Conservation (phyloP, 2,329 filamentous ascomycete species). For the Myrmaecium sp. region DNA sequence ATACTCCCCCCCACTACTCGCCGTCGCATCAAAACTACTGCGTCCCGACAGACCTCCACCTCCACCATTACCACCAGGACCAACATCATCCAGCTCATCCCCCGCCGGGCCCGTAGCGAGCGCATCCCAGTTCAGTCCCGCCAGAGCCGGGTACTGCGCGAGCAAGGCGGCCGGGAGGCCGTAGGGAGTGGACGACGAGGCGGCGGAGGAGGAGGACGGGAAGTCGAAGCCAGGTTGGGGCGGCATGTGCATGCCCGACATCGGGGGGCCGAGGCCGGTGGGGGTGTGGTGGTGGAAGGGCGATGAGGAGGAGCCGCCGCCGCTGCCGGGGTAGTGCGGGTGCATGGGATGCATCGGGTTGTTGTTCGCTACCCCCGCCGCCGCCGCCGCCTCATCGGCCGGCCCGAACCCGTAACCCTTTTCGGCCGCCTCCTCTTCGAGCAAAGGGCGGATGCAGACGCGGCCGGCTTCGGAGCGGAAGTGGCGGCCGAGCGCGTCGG, state of each 20-base stretch:
- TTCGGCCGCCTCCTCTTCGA: slow-evolving; percentile 86
- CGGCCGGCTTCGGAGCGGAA: slow-evolving; percentile 91
- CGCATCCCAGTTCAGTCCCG: slow-evolving; percentile 70
- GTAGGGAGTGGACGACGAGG: no score
- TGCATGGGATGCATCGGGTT: slow-evolving; percentile 39
- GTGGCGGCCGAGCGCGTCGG: slow-evolving; percentile 83
- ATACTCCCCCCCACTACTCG: slow-evolving; percentile 49
- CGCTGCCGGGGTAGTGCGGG: slow-evolving; percentile 36
- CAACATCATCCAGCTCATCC: slow-evolving; percentile 33
- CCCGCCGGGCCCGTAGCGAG: slow-evolving; percentile 46
- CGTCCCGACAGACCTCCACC: slow-evolving; percentile 49
- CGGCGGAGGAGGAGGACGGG: not conserved
- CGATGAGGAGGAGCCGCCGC: slow-evolving; percentile 6
- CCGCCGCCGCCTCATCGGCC: no score
- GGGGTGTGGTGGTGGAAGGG: slow-evolving; percentile 5
- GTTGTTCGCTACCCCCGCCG: slow-evolving; percentile 8
- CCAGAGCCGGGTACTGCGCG: slow-evolving; percentile 85
- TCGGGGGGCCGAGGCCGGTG: slow-evolving; percentile 15
- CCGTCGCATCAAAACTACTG: slow-evolving; percentile 65
- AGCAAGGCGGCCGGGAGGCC: slow-evolving; percentile 73
- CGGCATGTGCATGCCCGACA: slow-evolving; percentile 14
- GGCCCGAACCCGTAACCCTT: no score
- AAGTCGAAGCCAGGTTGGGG: slow-evolving; percentile 17
- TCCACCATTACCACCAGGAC: slow-evolving; percentile 4
- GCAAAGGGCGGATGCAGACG: slow-evolving; percentile 89